Evolutionary conservation across 495 filamentous ascomycete species (phyloP).

Genomic region (Hypoxylon trugodes): DNA sequence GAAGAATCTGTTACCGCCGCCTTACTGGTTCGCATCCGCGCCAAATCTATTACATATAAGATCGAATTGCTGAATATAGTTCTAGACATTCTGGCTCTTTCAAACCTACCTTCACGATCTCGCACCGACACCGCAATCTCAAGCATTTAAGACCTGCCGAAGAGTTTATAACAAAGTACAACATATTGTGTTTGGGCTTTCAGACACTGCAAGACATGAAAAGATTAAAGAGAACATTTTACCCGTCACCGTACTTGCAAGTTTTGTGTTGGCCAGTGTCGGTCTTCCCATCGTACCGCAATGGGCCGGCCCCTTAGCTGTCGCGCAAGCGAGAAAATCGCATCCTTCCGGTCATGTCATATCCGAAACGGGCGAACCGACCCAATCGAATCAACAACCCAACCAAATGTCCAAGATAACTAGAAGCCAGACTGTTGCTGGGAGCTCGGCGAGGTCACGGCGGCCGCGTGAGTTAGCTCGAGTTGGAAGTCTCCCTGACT

Average conservation of each 20-base stretch:
- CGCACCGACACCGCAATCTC: slow-evolving; percentile 69
- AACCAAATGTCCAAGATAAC: slow-evolving; percentile 52
- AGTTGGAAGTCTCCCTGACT: slow-evolving; percentile 51
- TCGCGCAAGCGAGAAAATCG: slow-evolving; percentile 76
- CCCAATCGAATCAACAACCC: slow-evolving; percentile 41
- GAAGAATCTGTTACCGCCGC: slow-evolving; percentile 82
- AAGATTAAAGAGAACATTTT: slow-evolving; percentile 78
- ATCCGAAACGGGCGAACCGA: slow-evolving; percentile 58
- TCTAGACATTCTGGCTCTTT: slow-evolving; percentile 83
- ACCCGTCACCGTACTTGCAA: slow-evolving; percentile 74
- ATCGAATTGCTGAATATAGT: slow-evolving; percentile 32
- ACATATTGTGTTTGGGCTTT: slow-evolving; percentile 76
- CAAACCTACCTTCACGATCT: slow-evolving; percentile 83
- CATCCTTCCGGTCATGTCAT: slow-evolving; percentile 64
- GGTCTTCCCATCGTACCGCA: slow-evolving; percentile 61
- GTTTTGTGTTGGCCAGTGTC: slow-evolving; percentile 72
- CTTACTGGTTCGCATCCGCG: slow-evolving; percentile 64
- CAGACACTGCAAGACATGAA: slow-evolving; percentile 67
- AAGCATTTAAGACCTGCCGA: slow-evolving; percentile 75
- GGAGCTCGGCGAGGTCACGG: slow-evolving; percentile 55
- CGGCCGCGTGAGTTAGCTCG: slow-evolving; percentile 56
- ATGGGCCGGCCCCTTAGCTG: slow-evolving; percentile 74
- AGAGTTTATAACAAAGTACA: slow-evolving; percentile 83
- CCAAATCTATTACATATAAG: slow-evolving; percentile 5
- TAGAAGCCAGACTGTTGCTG: slow-evolving; percentile 69